These are phyloP conservation scores for Phytophthora pistaciae DNA, from an alignment of 352 stramenopile species.

Conservation along the genomic window DNA sequence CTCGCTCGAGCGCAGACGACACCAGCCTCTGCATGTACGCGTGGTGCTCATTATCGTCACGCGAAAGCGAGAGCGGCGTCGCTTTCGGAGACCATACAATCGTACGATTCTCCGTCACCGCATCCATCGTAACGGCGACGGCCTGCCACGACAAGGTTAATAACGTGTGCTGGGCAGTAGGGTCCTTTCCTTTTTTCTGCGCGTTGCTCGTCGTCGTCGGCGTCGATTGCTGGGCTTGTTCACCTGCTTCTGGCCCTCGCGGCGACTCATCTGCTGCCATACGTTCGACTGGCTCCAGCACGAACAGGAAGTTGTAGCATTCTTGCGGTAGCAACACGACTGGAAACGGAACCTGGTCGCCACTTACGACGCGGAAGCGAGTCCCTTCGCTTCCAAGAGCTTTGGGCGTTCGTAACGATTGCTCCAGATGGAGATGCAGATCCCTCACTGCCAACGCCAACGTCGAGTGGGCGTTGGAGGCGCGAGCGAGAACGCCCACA, in stretches of 20 bases:
- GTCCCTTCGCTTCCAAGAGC: conserved; percentile 4
- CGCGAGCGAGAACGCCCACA: conserved; percentile 60
- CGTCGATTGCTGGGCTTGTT: conserved; percentile 13
- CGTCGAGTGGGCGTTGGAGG: conserved; percentile 52
- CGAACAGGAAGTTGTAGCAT: conserved; percentile 73
- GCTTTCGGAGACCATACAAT: conserved; percentile 69
- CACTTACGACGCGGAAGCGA: conserved; percentile 49
- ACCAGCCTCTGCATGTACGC: conserved; percentile 24
- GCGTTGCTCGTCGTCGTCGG: conserved; percentile 7
- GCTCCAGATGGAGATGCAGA: conserved; percentile 71
- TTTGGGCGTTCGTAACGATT: conserved; percentile 37
- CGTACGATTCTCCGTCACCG: conserved; percentile 73
- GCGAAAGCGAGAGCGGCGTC: conserved; percentile 17
- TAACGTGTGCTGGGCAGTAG: conserved; percentile 53
- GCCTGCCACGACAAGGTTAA: conserved; percentile 75
- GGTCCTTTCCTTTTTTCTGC: conserved; percentile 30
- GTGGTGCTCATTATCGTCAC: conserved; percentile 15
- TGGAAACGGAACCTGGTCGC: conserved; percentile 62
- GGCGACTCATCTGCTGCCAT: conserved; percentile 22
- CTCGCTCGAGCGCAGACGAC: conserved; percentile 21
- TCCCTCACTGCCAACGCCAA: conserved; percentile 61
- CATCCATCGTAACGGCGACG: conserved; percentile 27
- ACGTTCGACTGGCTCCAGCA: conserved; percentile 45
- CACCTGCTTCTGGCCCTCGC: conserved; percentile 11
- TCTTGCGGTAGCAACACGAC: conserved; percentile 59